A percentile compares a stretch with the other conserved stretches of the same genome.
Conservation (phyloP, 2,329 filamentous ascomycete genomes). For the Fusarium dimerum region DNA sequence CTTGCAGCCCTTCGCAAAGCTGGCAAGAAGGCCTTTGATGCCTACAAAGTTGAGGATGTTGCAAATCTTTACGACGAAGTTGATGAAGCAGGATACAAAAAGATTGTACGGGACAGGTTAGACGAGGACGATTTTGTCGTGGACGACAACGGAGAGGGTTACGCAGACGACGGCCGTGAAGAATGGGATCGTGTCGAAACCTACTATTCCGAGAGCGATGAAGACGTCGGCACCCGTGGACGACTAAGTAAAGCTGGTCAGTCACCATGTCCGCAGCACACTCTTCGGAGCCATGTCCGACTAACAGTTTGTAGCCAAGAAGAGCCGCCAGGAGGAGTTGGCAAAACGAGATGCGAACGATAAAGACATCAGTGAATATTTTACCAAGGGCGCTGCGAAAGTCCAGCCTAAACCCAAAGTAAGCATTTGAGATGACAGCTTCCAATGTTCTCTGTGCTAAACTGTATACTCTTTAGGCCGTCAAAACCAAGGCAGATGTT, state of each 20-base stretch:
- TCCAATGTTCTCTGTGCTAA: background rate
- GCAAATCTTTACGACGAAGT: conserved; percentile 91
- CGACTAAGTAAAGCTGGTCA: conserved; percentile 54
- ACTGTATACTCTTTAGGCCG: conserved; percentile 50
- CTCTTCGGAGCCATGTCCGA: background rate
- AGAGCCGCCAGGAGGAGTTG: conserved; percentile 84
- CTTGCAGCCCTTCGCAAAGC: conserved; percentile 80
- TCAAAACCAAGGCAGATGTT: conserved; percentile 83
- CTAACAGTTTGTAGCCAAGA: conserved; percentile 62
- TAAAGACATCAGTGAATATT: conserved; percentile 92
- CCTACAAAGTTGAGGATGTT: conserved; percentile 83
- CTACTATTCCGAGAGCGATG: conserved; percentile 74
- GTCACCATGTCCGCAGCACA: conserved; percentile 8
- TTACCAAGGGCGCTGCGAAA: conserved; percentile 72
- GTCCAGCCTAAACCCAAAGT: conserved; percentile 81
- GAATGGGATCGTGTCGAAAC: conserved; percentile 80
- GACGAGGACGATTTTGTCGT: conserved; percentile 98
- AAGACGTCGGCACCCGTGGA: conserved; percentile 40
- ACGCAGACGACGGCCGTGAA: conserved; percentile 93
- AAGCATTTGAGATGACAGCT: conserved; percentile 4
- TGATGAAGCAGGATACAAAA: conserved; percentile 96
- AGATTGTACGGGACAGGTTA: conserved; percentile 83
- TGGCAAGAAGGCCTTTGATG: conserved; percentile 87
- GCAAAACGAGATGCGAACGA: conserved; percentile 85
- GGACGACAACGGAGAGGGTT: conserved; percentile 96